Evolutionary conservation across 1,139 yeast genomes (phyloP).

Genomic region (Saccharomyces hybrid): DNA sequence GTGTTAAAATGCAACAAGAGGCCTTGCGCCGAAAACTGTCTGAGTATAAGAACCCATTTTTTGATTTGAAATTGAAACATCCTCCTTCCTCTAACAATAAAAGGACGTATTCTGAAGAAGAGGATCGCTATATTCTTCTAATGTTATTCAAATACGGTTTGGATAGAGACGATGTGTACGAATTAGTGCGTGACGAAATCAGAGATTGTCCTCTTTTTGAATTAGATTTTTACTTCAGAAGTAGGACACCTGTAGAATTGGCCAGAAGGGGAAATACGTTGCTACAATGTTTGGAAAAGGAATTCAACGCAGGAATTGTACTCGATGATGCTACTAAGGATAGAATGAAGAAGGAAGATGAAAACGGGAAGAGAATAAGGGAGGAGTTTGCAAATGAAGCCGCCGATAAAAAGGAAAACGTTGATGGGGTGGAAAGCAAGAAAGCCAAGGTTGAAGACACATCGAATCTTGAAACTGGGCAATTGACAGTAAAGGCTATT

Average conservation of each 20-base stretch:
- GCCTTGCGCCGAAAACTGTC: constrained; percentile 57
- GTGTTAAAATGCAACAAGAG: constrained; percentile 55
- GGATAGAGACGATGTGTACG: constrained; percentile 59
- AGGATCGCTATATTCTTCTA: constrained; percentile 61
- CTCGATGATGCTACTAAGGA: constrained; percentile 22
- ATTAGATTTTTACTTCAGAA: constrained; percentile 64
- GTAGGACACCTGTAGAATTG: constrained; percentile 57
- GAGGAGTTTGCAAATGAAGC: constrained; percentile 20
- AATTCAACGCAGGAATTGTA: constrained; percentile 34
- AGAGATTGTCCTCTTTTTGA: constrained; percentile 55
- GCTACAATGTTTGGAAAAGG: constrained; percentile 57
- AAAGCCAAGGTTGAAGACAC: not conserved
- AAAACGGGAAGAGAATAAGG: constrained; percentile 19
- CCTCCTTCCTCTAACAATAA: constrained; percentile 57
- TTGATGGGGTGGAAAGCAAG: not conserved
- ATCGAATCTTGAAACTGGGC: constrained; percentile 1
- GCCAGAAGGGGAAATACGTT: constrained; percentile 63
- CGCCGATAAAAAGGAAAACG: constrained; percentile 5
- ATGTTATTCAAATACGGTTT: constrained; percentile 60
- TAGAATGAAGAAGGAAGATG: constrained; percentile 28
- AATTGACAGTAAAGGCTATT: not conserved
- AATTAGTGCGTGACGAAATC: constrained; percentile 53
- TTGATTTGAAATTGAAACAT: constrained; percentile 51
- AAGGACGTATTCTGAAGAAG: constrained; percentile 62
- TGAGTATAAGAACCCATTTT: constrained; percentile 55